These are phyloP conservation scores for Ceratocystis variospora DNA, from an alignment of 2,329 filamentous ascomycete species.

Conservation along the genomic window DNA sequence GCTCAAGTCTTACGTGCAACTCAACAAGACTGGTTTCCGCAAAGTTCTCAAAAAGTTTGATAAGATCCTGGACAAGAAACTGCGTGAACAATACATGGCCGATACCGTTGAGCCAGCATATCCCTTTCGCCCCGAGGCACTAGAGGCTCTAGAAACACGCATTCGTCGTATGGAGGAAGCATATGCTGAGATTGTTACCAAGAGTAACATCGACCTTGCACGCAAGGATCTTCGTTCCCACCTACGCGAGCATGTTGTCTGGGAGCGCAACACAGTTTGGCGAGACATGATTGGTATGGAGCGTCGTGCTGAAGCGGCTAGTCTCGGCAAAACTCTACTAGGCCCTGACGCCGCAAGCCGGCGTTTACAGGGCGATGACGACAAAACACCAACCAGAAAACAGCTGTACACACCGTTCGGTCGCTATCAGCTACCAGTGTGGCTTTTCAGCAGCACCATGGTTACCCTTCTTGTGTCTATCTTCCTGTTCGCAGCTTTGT, in stretches of 20 bases:
- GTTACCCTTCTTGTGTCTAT: conserved; percentile 59
- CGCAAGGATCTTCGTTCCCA: conserved; percentile 80
- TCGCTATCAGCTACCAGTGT: conserved; percentile 58
- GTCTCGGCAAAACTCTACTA: conserved; percentile 72
- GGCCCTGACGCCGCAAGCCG: conserved; percentile 56
- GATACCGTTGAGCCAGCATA: conserved; percentile 62
- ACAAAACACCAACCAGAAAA: conserved; percentile 46
- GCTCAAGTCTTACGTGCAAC: conserved; percentile 85
- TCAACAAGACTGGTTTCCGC: conserved; percentile 91
- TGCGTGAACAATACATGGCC: conserved; percentile 65
- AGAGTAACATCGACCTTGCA: conserved; percentile 62
- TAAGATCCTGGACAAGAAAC: conserved; percentile 75
- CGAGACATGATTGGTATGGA: conserved; percentile 98
- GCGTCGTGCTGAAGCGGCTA: conserved; percentile 83
- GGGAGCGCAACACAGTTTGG: conserved; percentile 98
- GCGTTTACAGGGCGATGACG: conserved; percentile 73
- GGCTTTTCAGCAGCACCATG: conserved; percentile 74
- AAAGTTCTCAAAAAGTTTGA: conserved; percentile 98
- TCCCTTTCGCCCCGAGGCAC: conserved; percentile 63
- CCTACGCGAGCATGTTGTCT: conserved; percentile 89
- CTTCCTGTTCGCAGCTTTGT: conserved; percentile 56
- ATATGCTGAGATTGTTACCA: conserved; percentile 71
- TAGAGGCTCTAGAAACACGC: conserved; percentile 54
- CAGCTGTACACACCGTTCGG: conserved; percentile 70
- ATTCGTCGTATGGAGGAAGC: conserved; percentile 62